These are phyloP conservation scores for Suhomyces pyralidae DNA, from an alignment of 805 yeast species.

Conservation along the genomic window DNA sequence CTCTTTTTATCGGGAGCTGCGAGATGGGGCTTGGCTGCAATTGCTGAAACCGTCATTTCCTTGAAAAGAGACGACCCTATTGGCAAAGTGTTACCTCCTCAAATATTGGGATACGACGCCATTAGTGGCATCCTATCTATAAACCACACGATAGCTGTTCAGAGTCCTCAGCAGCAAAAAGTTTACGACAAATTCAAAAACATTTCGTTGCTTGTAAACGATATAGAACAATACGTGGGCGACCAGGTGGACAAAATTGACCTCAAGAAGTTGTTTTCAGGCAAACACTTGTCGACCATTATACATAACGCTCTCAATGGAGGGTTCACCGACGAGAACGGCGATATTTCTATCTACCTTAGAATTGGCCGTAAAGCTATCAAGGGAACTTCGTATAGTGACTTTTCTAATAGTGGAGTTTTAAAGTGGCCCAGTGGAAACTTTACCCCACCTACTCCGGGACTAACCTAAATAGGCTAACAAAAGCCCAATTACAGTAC, in stretches of 20 bases:
- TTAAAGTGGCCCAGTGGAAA: constrained; percentile 60
- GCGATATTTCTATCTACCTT: constrained; percentile 45
- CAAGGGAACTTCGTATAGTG: constrained; percentile 44
- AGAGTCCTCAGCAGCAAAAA: constrained; percentile 12
- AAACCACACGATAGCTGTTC: constrained; percentile 16
- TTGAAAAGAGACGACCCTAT: constrained; percentile 74
- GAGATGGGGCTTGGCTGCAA: constrained; percentile 91
- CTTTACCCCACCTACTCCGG: constrained; percentile 49
- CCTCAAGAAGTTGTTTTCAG: constrained; percentile 17
- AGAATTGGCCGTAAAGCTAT: constrained; percentile 54
- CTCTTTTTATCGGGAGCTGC: constrained; percentile 79
- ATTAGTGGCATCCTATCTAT: constrained; percentile 36
- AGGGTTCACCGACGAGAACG: constrained; percentile 21
- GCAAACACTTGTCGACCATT: constrained; percentile 19
- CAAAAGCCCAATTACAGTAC: too few species aligned
- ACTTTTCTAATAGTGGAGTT: constrained; percentile 63
- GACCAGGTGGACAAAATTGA: constrained; percentile 38
- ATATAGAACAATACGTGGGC: constrained; percentile 72
- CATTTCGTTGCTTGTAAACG: constrained; percentile 70
- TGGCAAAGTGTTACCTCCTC: constrained; percentile 52
- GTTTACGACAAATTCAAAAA: constrained; percentile 39
- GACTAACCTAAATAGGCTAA: constrained; percentile 40
- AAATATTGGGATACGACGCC: constrained; percentile 31
- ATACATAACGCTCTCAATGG: constrained; percentile 28
- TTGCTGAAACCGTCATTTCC: constrained; percentile 71